phyloP scores from a whole-genome alignment of 73 alveolate genomes.

The Effrenium voratum region DNA sequence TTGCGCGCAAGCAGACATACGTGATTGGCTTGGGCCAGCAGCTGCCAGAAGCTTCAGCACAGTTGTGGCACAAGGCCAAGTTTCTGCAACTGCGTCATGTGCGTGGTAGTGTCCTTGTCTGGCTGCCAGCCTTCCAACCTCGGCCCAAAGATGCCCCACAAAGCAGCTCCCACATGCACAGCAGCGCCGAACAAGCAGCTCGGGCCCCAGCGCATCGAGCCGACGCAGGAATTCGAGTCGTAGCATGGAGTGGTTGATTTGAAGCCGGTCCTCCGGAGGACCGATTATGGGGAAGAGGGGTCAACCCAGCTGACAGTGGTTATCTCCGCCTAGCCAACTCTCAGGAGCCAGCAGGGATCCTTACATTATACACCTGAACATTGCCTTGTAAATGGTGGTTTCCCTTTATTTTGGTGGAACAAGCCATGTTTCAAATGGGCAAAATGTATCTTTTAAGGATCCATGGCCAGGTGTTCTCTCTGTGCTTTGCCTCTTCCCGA shows the following conservation, averaged over 20 bases:
- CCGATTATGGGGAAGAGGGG: neutral
- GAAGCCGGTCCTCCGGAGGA: constrained; percentile 25
- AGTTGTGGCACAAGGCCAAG: too few species aligned
- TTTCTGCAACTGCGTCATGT: too few species aligned
- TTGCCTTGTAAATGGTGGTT: too few species aligned
- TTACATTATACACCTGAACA: neutral
- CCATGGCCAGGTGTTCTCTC: too few species aligned
- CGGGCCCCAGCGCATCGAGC: constrained; percentile 30
- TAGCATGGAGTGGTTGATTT: constrained; percentile 30
- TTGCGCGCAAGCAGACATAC: too few species aligned
- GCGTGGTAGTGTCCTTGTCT: neutral
- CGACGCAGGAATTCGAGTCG: constrained; percentile 54
- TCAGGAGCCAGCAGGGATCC: too few species aligned
- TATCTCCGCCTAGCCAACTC: too few species aligned
- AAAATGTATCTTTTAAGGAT: neutral
- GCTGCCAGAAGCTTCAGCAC: too few species aligned
- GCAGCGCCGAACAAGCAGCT: neutral
- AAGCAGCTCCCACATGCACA: neutral
- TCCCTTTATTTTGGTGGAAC: neutral
- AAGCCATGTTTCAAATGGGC: neutral
- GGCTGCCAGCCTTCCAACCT: constrained; percentile 8
- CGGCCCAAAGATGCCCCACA: neutral
- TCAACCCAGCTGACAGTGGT: too few species aligned
- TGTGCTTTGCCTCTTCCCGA: too few species aligned
- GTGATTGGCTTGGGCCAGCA: too few species aligned